phyloP scores from a whole-genome alignment of 2,329 filamentous ascomycete species.

The Paraconiothyrium brasiliense region DNA sequence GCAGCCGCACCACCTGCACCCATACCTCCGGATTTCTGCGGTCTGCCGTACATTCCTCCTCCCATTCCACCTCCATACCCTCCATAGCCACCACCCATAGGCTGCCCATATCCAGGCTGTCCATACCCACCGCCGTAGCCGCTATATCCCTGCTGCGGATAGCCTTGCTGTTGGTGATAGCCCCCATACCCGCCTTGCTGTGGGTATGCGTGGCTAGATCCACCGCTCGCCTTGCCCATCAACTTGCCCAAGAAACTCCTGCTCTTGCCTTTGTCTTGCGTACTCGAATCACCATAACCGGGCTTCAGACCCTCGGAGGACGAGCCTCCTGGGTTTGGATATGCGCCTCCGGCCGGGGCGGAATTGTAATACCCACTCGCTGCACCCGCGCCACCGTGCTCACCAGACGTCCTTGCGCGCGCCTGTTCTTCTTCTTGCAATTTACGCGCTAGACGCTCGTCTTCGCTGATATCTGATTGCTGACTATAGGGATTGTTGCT shows the following conservation, averaged over 20 bases:
- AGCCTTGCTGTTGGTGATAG: constrained; percentile 41
- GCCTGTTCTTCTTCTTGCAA: constrained; percentile 87
- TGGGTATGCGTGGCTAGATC: constrained; percentile 39
- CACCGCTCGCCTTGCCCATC: constrained; percentile 54
- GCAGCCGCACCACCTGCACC: constrained; percentile 79
- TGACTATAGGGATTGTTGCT: constrained; percentile 75
- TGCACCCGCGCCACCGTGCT: background rate
- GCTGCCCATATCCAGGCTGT: constrained; percentile 32
- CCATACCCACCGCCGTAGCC: constrained; percentile 12
- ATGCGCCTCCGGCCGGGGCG: background rate
- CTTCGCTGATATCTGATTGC: constrained; percentile 62
- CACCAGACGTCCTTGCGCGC: constrained; percentile 52
- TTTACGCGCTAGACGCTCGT: constrained; percentile 77
- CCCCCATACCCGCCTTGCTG: constrained; percentile 36
- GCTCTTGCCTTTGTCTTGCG: constrained; percentile 45
- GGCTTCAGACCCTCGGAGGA: constrained; percentile 16
- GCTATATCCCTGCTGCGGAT: constrained; percentile 26
- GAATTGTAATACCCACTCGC: background rate
- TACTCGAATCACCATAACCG: constrained; percentile 2
- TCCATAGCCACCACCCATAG: constrained; percentile 35
- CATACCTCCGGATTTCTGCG: constrained; percentile 57
- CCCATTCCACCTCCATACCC: constrained; percentile 30
- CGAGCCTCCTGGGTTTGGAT: constrained; percentile 34
- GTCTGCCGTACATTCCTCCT: constrained; percentile 41
- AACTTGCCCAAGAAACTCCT: constrained; percentile 64